Conservation (phyloP, 1,139 yeast genomes). For the Taphrina communis region DNA sequence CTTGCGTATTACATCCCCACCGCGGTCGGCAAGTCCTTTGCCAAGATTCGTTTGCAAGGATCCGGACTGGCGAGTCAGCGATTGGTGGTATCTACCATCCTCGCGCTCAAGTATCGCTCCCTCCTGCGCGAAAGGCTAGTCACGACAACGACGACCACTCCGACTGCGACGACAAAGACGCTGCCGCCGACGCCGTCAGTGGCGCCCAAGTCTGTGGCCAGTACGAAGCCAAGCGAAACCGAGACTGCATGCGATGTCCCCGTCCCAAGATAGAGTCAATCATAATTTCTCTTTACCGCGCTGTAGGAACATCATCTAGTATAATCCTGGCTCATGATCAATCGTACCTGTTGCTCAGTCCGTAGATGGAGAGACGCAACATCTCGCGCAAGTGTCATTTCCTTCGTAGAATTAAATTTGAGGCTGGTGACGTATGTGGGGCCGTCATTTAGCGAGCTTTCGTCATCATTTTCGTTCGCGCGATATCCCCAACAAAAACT, state of each 20-base stretch:
- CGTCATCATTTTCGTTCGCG: not conserved
- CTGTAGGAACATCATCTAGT: too few relatives aligned
- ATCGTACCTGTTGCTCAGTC: not conserved
- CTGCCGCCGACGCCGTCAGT: not conserved
- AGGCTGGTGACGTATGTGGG: constrained; percentile 1
- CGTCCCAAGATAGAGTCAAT: not conserved
- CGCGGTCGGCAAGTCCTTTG: constrained; percentile 21
- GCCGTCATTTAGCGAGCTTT: constrained; percentile 1
- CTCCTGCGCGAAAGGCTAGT: not conserved
- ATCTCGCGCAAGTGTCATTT: not conserved
- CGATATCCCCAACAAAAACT: too few relatives aligned
- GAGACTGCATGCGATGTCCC: constrained; percentile 15
- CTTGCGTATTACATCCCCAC: constrained; percentile 29
- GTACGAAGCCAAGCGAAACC: constrained; percentile 8
- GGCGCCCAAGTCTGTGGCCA: constrained; percentile 1
- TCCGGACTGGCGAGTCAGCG: constrained; percentile 21
- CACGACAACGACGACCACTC: not conserved
- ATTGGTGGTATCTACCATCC: constrained; percentile 29
- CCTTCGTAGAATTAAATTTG: constrained; percentile 2
- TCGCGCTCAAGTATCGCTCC: constrained; percentile 25
- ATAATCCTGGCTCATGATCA: not conserved
- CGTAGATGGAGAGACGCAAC: not conserved
- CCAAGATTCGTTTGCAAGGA: constrained; percentile 29
- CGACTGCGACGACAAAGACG: too few relatives aligned
- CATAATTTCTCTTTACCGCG: not conserved